Evolutionary conservation across 1,284 basidiomycete genomes (phyloP), one percentile per base, ranked within the genome.

Genomic region (Bondarzewia mesenterica): DNA sequence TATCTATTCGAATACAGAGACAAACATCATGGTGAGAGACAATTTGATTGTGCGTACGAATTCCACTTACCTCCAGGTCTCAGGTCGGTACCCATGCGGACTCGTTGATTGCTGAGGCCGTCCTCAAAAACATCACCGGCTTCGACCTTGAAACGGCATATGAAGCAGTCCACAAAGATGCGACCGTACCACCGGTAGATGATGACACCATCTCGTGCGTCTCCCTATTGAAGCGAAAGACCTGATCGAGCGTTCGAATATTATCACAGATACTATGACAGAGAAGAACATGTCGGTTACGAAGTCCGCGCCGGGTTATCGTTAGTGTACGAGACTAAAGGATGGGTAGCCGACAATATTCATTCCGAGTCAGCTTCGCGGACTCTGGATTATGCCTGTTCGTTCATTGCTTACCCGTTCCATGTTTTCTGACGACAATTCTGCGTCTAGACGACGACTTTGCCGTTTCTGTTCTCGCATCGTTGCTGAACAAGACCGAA

Each of bases 41-140:
- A 6, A 8, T 14, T 23, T 2, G 20, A 2, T n/a, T 16, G 32
- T n/a, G 2, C 12, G 38, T 27, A 8, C 20, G 18, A 47, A 21
- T 22, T 41, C 40, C 16, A 42, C 41, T 27, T 35, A 5, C 20
- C 22, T n/a, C 25, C 8, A 14, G 44, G 4, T 40, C 5, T 7
- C 50, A 83, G 84, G 76, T 90, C 14, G 83, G 74, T 4, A 90
- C 87, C 0, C 86, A 92, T 54, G 83, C 86, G 2, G 89, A 92
- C 61, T 85, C 84, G 2, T 75, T 91, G 26, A 72, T 93, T 37
- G 83, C 89, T 0, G 87, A 91, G 63, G 87, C 87, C 0, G 79
- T 84, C 38, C 58, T 80, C 37, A 87, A 83, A 62, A 79, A 80
- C 10, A 65, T 84, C 25, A 70, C 62, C 0, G 80, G 71, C 0